Conservation (phyloP, 345 rosid species). For the Aquilaria yunnanensis region DNA sequence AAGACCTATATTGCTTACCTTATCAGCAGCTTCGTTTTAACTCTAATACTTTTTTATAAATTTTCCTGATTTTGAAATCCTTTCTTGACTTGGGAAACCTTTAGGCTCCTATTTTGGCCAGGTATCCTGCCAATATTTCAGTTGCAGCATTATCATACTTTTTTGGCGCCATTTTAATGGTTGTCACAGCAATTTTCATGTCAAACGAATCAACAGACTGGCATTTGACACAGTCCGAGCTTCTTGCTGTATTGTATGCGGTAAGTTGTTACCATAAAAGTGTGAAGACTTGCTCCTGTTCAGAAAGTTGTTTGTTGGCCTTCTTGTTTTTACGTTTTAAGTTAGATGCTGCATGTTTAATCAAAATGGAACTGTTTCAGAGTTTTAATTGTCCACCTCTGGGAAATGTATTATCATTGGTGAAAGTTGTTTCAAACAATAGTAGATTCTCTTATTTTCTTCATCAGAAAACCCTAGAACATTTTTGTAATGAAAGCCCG, state of each 20-base stretch:
- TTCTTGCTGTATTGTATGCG: conserved; percentile 73
- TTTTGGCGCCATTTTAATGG: conserved; percentile 71
- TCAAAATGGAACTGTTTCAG: too few species aligned
- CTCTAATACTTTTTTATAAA: not conserved
- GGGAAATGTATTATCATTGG: too few species aligned
- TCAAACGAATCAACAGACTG: conserved; percentile 60
- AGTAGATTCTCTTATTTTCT: too few species aligned
- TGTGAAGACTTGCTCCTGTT: not conserved
- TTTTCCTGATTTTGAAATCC: not conserved
- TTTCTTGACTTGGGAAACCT: conserved; percentile 14
- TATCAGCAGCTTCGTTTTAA: not conserved
- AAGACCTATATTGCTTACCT: too few species aligned
- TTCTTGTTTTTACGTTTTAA: conserved; percentile 2
- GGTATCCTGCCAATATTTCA: conserved; percentile 73
- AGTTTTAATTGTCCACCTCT: too few species aligned
- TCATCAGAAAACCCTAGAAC: too few species aligned
- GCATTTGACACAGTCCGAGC: conserved; percentile 67
- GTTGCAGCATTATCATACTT: conserved; percentile 71
- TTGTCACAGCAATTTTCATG: conserved; percentile 48
- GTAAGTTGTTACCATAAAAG: conserved; percentile 36
- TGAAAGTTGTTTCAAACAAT: too few species aligned
- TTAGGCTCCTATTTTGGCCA: conserved; percentile 65
- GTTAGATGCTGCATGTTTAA: too few species aligned
- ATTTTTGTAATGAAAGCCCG: not conserved
- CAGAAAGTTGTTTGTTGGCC: not conserved